A percentile compares a stretch with the other conserved stretches of the same genome.
These are phyloP conservation scores for Paragyromitra xinjiangensis DNA, from an alignment of 495 filamentous ascomycete genomes.

Conservation along the genomic window DNA sequence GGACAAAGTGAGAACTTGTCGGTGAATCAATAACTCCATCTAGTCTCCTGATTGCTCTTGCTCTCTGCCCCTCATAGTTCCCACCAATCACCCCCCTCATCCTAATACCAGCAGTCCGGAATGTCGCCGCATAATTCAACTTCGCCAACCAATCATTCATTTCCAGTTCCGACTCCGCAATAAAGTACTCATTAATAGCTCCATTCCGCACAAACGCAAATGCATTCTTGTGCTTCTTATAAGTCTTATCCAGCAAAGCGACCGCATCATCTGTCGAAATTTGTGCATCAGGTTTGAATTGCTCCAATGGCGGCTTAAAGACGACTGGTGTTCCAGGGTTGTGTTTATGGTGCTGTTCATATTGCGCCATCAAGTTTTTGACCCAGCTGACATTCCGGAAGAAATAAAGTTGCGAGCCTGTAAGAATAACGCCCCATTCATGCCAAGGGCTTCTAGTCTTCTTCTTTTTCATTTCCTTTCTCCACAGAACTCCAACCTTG, in stretches of 20 bases:
- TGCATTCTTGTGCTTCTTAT: slow-evolving; percentile 96
- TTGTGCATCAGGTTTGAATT: slow-evolving; percentile 90
- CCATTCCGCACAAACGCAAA: slow-evolving; percentile 91
- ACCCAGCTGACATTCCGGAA: slow-evolving; percentile 93
- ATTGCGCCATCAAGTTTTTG: slow-evolving; percentile 86
- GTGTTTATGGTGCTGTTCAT: slow-evolving; percentile 78
- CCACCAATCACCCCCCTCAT: slow-evolving; percentile 86
- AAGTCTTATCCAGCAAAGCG: slow-evolving; percentile 81
- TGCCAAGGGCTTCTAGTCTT: slow-evolving; percentile 95
- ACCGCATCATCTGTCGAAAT: slow-evolving; percentile 94
- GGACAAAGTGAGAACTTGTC: slow-evolving; percentile 67
- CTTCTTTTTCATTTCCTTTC: slow-evolving; percentile 94
- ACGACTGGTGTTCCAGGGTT: slow-evolving; percentile 74
- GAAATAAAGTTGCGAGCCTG: slow-evolving; percentile 93
- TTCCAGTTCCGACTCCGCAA: slow-evolving; percentile 86
- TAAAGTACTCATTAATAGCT: slow-evolving; percentile 86
- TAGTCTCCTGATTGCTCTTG: slow-evolving; percentile 74
- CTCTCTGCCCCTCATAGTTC: slow-evolving; percentile 82
- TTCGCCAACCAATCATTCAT: slow-evolving; percentile 98
- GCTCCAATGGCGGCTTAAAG: slow-evolving; percentile 85
- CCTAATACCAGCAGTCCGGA: slow-evolving; percentile 88
- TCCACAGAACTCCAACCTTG: slow-evolving; percentile 94
- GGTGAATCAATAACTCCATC: slow-evolving; percentile 65
- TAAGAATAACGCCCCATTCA: slow-evolving; percentile 96
- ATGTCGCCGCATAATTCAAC: slow-evolving; percentile 94